Evolutionary conservation across 129 eudicot genomes (phyloP).

Genomic region (Mikania micrantha): DNA sequence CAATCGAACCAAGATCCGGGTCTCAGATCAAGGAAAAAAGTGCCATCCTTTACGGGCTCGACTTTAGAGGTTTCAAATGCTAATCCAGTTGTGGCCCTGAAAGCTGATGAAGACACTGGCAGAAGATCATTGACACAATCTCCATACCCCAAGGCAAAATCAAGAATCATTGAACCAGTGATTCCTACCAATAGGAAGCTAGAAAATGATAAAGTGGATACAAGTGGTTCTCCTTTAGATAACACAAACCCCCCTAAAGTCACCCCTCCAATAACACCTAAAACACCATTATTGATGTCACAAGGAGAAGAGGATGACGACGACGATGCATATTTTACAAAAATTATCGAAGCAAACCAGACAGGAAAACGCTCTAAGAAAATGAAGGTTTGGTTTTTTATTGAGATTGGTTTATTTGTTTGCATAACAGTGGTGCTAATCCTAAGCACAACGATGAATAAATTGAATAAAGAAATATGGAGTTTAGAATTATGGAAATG

Average conservation of each 20-base stretch:
- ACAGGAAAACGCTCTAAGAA: constrained; percentile 29
- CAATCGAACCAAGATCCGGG: constrained; percentile 18
- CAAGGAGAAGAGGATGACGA: constrained; percentile 29
- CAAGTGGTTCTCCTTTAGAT: constrained; percentile 31
- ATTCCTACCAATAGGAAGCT: constrained; percentile 19
- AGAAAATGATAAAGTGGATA: constrained; percentile 7
- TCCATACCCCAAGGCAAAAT: constrained; percentile 36
- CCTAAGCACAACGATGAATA: constrained; percentile 36
- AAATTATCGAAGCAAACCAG: constrained; percentile 7
- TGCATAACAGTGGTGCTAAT: constrained; percentile 32
- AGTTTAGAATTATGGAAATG: constrained; percentile 63
- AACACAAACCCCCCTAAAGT: constrained; percentile 15
- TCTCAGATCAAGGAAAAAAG: constrained; percentile 17
- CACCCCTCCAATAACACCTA: constrained; percentile 39
- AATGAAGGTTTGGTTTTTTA: constrained; percentile 24
- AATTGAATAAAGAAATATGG: constrained; percentile 30
- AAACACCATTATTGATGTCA: constrained; percentile 33
- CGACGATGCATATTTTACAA: constrained; percentile 30
- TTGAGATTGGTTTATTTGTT: constrained; percentile 41
- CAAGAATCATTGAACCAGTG: constrained; percentile 46
- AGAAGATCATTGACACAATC: constrained; percentile 15
- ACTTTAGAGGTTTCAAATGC: constrained; percentile 16
- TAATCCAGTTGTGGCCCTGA: constrained; percentile 20
- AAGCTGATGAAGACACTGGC: constrained; percentile 8
- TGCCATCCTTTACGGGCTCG: constrained; percentile 6